Evolutionary conservation across 768 basidiomycete genomes (phyloP).

Genomic region (Candolleomyces efflorescens): DNA sequence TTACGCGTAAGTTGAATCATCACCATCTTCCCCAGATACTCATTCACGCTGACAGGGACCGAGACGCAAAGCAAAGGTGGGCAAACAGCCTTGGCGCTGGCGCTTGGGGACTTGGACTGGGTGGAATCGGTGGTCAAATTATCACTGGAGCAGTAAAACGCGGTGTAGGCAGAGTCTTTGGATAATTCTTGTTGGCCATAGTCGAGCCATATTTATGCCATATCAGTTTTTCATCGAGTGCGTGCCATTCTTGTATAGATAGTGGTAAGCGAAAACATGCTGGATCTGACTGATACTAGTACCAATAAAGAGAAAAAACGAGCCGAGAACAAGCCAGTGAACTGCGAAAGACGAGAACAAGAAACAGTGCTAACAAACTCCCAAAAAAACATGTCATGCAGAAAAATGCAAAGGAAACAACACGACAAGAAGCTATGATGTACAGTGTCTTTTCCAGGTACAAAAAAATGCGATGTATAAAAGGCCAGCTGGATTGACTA

Average conservation of each 20-base stretch:
- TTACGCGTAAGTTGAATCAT: constrained; percentile 63
- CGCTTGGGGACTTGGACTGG: constrained; percentile 64
- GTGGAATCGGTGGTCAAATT: constrained; percentile 82
- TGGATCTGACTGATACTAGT: not conserved
- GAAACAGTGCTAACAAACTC: not conserved
- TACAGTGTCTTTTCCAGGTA: not conserved
- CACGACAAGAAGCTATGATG: not conserved
- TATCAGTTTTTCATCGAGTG: not conserved
- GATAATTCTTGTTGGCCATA: too few relatives aligned
- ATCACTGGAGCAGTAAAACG: constrained; percentile 79
- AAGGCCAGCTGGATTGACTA: constrained; percentile 4
- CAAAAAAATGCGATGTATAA: constrained; percentile 2
- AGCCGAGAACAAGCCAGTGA: not conserved
- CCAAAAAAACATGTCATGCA: not conserved
- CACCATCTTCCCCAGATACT: not conserved
- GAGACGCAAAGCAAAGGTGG: constrained; percentile 93
- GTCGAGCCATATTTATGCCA: too few relatives aligned
- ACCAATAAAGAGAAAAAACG: too few relatives aligned
- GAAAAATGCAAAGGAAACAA: not conserved
- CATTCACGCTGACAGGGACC: constrained; percentile 47
- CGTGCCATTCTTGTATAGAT: too few relatives aligned
- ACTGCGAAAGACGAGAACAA: not conserved
- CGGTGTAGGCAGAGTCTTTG: constrained; percentile 74
- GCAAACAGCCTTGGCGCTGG: constrained; percentile 69
- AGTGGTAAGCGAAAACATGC: not conserved